A percentile compares a stretch with the other conserved stretches of the same genome.
phyloP scores from a whole-genome alignment of 2,329 filamentous ascomycete genomes.

The Oidium heveae region DNA sequence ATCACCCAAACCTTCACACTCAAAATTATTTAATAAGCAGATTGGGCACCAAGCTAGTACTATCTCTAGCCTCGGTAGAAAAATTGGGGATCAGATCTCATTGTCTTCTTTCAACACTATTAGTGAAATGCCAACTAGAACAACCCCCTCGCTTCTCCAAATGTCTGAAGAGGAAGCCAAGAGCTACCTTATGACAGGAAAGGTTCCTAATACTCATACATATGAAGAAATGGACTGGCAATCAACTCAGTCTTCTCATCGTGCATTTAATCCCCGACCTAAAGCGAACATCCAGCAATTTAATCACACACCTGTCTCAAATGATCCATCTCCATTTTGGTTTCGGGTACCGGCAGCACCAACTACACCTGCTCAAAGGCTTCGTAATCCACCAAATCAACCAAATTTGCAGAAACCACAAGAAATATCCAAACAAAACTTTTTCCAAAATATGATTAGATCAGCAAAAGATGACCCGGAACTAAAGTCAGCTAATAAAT shows the following conservation, averaged over 20 bases:
- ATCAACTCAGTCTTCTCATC: constrained; percentile 24
- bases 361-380: constrained; percentile 33
- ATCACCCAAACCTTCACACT: background rate
- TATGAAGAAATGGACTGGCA: constrained; percentile 42
- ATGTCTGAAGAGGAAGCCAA: constrained; percentile 3
- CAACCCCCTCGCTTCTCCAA: background rate
- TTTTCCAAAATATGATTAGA: constrained; percentile 18
- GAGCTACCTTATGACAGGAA: constrained; percentile 3
- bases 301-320: constrained; percentile 5
- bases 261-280: constrained; percentile 25
- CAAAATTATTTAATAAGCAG: background rate
- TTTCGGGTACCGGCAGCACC: constrained; percentile 46
- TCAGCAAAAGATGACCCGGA: background rate
- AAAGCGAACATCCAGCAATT: constrained; percentile 17
- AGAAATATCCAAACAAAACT: constrained; percentile 21
- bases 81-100: background rate
- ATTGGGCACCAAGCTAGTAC: no score
- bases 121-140: background rate
- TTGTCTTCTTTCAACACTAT: background rate
- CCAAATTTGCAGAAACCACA: constrained; percentile 24
- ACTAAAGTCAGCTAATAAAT: background rate
- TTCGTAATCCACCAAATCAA: constrained; percentile 34
- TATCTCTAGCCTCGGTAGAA: background rate
- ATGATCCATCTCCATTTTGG: constrained; percentile 28
- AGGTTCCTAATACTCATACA: background rate